Conservation (phyloP, 495 filamentous ascomycete species). For the Amorphotheca resinae region DNA sequence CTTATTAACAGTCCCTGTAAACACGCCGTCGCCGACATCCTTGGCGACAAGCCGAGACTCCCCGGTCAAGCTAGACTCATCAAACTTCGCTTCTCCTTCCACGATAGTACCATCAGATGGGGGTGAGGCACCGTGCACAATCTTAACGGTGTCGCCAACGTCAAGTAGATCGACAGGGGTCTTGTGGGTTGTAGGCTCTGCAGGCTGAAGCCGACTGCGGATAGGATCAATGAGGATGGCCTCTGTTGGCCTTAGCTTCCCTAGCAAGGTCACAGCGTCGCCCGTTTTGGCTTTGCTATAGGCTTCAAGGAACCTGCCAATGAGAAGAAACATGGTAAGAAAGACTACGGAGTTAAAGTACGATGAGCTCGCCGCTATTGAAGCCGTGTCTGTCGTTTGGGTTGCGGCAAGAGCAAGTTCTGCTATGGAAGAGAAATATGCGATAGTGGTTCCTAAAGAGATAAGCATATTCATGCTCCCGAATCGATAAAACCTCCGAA, state of each 20-base stretch:
- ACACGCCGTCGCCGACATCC: conserved; percentile 56
- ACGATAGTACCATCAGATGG: conserved; percentile 70
- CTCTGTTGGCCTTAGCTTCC: conserved; percentile 66
- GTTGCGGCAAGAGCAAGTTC: conserved; percentile 47
- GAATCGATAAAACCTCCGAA: conserved; percentile 77
- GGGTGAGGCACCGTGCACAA: conserved; percentile 71
- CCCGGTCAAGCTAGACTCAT: conserved; percentile 84
- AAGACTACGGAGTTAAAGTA: conserved; percentile 97
- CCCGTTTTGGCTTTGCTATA: conserved; percentile 90
- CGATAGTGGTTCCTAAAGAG: conserved; percentile 76
- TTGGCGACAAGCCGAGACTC: conserved; percentile 74
- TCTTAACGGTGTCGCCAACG: conserved; percentile 64
- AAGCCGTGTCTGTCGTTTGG: conserved; percentile 13
- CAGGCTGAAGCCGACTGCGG: conserved; percentile 4
- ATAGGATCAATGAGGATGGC: conserved; percentile 50
- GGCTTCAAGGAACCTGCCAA: conserved; percentile 68
- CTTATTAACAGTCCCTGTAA: conserved; percentile 77
- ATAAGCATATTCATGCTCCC: conserved; percentile 96
- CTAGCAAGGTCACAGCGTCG: conserved; percentile 71
- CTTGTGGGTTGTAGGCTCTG: background rate
- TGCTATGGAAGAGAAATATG: conserved; percentile 74
- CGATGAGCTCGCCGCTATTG: conserved; percentile 41
- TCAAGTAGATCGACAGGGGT: conserved; percentile 64
- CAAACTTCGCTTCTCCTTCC: conserved; percentile 55
- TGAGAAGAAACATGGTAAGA: conserved; percentile 79